A percentile compares a stretch with the other conserved stretches of the same genome.
Conservation (phyloP, 129 eudicot species). For the Tanacetum coccineum region DNA sequence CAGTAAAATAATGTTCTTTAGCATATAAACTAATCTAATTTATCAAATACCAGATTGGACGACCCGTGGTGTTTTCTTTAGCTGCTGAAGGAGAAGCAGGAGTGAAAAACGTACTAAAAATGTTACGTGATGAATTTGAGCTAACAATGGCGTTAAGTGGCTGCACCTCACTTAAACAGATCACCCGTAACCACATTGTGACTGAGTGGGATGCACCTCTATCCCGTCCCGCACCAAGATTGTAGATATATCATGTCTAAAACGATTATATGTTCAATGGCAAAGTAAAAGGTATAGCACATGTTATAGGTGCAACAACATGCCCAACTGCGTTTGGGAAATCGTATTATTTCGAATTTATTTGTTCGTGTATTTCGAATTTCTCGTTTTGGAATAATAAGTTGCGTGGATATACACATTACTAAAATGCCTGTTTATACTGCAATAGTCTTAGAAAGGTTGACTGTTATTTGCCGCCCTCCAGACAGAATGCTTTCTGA, state of each 20-base stretch:
- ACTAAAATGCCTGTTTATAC: background rate
- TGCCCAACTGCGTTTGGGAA: conserved; percentile 7
- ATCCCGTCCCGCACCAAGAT: conserved; percentile 55
- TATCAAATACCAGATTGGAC: conserved; percentile 49
- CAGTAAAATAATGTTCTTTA: background rate
- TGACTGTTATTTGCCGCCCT: too few relatives aligned
- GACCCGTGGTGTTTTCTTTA: conserved; percentile 82
- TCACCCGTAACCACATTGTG: conserved; percentile 73
- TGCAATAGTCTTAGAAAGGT: too few relatives aligned
- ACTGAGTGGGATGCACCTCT: conserved; percentile 84
- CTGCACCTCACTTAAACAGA: conserved; percentile 64
- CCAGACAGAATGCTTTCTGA: too few relatives aligned
- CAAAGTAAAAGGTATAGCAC: conserved; percentile 21
- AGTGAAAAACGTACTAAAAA: conserved; percentile 75
- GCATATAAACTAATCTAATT: background rate
- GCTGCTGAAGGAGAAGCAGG: conserved; percentile 98
- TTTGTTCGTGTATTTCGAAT: conserved; percentile 23
- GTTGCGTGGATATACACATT: conserved; percentile 17
- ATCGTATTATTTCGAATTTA: conserved; percentile 13
- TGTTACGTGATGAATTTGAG: conserved; percentile 92
- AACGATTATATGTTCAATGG: background rate
- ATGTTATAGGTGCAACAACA: conserved; percentile 18
- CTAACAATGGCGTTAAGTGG: conserved; percentile 95
- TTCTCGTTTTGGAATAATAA: conserved; percentile 20
- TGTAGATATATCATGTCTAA: conserved; percentile 30